phyloP scores from a whole-genome alignment of 345 rosid genomes.

The Brassica nigra region DNA sequence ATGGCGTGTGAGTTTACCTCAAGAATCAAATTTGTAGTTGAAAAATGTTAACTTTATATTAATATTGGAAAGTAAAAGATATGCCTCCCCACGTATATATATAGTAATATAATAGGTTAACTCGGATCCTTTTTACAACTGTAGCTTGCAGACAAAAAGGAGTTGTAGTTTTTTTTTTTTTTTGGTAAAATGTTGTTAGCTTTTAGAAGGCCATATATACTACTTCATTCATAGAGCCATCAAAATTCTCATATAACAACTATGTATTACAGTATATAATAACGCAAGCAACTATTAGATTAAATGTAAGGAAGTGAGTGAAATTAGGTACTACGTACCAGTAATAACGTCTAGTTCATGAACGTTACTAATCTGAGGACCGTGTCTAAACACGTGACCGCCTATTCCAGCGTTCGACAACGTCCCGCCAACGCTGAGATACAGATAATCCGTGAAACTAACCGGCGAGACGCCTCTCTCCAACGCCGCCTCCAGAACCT shows the following conservation, averaged over 20 bases:
- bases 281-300: not conserved
- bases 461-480: conserved; percentile 66
- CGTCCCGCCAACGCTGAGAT: conserved; percentile 90
- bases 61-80: not conserved
- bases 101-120: not conserved
- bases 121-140: not conserved
- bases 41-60: not conserved
- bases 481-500: conserved; percentile 56
- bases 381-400: conserved; percentile 83
- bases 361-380: conserved; percentile 95
- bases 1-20: conserved; percentile 23
- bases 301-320: not conserved
- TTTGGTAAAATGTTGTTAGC: not conserved
- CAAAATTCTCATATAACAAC: not conserved
- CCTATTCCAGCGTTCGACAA: conserved; percentile 94
- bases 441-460: conserved; percentile 86
- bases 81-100: not conserved
- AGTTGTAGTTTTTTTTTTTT: not conserved
- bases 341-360: conserved; percentile 80
- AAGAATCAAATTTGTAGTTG: conserved; percentile 11
- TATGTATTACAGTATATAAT: not conserved
- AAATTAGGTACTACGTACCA: conserved; percentile 49
- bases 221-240: not conserved
- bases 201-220: not conserved
- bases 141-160: conserved; percentile 19